Evolutionary conservation across 1,139 yeast genomes (phyloP), one percentile per base, ranked within the genome.

Genomic region (Kodamaea sp.): DNA sequence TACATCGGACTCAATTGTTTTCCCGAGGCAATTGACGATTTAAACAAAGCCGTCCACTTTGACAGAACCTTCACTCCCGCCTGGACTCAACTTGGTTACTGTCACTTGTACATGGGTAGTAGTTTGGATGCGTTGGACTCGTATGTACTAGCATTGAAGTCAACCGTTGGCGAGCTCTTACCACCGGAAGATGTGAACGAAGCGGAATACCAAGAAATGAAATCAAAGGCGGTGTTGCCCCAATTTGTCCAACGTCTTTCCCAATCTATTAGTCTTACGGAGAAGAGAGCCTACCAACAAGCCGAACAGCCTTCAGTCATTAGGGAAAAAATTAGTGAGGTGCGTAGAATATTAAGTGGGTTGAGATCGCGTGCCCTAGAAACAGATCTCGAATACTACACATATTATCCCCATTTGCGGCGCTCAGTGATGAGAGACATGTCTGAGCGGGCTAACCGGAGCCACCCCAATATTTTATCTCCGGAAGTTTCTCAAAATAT

Each of bases 11-110:
- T 69, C 24, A 64, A 67, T 32, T 68, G 73, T 42, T 66, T 65
- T 33, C 59, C 63, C 0, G 76, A 70, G 43, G 73, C 75, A 3
- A 59, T 66, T 4, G 35, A 50, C 11, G 75, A 69, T 45, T 55
- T 70, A 39, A 61, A 64, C 38, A 30, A 38, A 12, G 73, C 74
- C 0, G 43, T 69, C 7, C 34, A 37, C 12, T 37, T 47, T 20
- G 72, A 69, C 41, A 51, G 61, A 22, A 51, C 63, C 7, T 66
- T 62, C 41, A 59, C 68, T 1, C 66, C 75, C 2, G 75, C 72
- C 3, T 70, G 76, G 76, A 55, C 67, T 16, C 76, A 70, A 48
- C 55, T 70, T 38, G 75, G 71, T 4, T 70, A 67, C 48, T 69
- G 73, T 39, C 71, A 68, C 34, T 50, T 70, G 28, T 69, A 66